These are phyloP conservation scores for Mariannaea elegans DNA, from an alignment of 2,329 filamentous ascomycete species.

Conservation along the genomic window DNA sequence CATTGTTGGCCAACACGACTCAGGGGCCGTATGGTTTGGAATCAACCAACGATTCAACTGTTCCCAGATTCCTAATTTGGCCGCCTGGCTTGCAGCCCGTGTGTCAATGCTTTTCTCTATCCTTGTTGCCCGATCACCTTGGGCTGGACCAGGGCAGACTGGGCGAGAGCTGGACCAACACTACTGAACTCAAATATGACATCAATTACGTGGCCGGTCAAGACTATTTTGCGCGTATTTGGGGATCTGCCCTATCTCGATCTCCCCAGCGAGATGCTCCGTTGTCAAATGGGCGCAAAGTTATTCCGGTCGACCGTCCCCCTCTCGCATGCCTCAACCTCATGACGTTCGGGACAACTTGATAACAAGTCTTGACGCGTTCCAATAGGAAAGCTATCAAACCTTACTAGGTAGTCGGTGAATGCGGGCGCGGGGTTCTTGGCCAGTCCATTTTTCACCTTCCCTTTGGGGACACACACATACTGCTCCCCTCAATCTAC, in stretches of 20 bases:
- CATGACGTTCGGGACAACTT: too few species aligned
- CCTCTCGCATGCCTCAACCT: too few species aligned
- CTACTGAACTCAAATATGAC: constrained; percentile 16
- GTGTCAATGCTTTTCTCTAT: constrained; percentile 5
- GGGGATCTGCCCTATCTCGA: constrained; percentile 5
- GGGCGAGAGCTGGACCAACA: constrained; percentile 3
- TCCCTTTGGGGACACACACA: constrained; percentile 5
- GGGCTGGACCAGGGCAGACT: constrained; percentile 8
- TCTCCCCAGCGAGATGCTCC: constrained; percentile 4
- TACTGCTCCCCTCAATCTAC: background rate
- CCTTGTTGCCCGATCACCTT: background rate
- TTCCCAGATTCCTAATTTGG: constrained; percentile 7
- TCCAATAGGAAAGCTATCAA: too few species aligned
- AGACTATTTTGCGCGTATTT: too few species aligned
- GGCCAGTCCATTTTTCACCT: constrained; percentile 1
- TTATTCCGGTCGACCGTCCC: too few species aligned
- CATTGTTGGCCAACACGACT: too few species aligned
- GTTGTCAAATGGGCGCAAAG: too few species aligned
- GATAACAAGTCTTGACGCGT: too few species aligned
- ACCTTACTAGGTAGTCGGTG: background rate
- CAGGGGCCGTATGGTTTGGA: too few species aligned
- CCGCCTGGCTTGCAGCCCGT: background rate
- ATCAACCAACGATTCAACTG: background rate
- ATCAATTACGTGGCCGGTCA: too few species aligned
- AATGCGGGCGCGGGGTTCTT: background rate